Evolutionary conservation across 176 grass and related monocot species (phyloP).

Genomic region (Neostapfia colusana): DNA sequence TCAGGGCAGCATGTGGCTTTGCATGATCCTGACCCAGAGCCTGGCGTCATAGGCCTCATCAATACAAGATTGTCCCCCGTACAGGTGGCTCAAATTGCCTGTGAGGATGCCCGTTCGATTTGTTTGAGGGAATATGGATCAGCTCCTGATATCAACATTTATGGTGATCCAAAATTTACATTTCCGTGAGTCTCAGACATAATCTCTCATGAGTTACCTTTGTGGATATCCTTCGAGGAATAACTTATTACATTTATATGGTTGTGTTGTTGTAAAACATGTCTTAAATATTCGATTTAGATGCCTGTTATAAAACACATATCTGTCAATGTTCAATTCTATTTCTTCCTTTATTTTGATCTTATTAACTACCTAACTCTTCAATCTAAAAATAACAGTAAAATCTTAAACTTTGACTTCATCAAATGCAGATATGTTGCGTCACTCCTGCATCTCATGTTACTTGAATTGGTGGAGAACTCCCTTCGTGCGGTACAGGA

Average conservation of each 20-base stretch:
- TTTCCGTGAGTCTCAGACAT: constrained; percentile 71
- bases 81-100: constrained; percentile 68
- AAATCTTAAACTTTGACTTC: constrained; percentile 16
- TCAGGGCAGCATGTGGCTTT: constrained; percentile 96
- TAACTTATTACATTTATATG: background rate
- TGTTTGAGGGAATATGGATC: constrained; percentile 88
- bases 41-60: constrained; percentile 77
- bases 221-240: background rate
- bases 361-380: constrained; percentile 9
- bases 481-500: constrained; percentile 94
- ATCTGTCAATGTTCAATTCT: constrained; percentile 15
- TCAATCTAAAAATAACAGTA: background rate
- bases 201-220: background rate
- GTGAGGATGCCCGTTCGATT: constrained; percentile 86
- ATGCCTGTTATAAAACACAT: background rate
- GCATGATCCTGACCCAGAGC: constrained; percentile 74
- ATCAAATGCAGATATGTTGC: constrained; percentile 65
- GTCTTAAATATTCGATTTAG: background rate
- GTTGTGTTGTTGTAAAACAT: background rate
- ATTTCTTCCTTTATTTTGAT: background rate
- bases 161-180: constrained; percentile 79
- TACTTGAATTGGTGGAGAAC: constrained; percentile 97
- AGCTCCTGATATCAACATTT: constrained; percentile 88
- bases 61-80: constrained; percentile 84
- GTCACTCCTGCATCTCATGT: constrained; percentile 82